These are phyloP conservation scores for Yamadazyma songkhlaensis DNA, from an alignment of 1,139 yeast genomes.

Conservation along the genomic window DNA sequence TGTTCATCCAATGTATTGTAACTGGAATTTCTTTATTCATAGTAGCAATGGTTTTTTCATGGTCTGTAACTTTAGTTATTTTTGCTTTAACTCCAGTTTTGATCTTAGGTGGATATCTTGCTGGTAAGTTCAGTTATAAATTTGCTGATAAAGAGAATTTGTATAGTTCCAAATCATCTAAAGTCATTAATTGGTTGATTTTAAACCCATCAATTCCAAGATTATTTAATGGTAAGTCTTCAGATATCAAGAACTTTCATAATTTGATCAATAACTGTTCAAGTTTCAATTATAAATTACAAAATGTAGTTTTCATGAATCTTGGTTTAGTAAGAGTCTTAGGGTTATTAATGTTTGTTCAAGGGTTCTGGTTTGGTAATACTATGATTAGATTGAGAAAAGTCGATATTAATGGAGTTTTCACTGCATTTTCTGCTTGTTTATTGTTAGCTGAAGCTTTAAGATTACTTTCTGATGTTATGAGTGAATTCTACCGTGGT, in stretches of 20 bases:
- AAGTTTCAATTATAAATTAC: slow-evolving; percentile 42
- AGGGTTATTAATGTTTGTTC: slow-evolving; percentile 74
- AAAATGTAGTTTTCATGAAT: slow-evolving; percentile 54
- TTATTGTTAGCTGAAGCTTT: slow-evolving; percentile 63
- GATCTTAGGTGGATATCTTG: slow-evolving; percentile 42
- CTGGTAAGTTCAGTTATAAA: slow-evolving; percentile 51
- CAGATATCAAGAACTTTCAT: slow-evolving; percentile 49
- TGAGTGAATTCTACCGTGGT: slow-evolving; percentile 61
- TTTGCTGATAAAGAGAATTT: slow-evolving; percentile 58
- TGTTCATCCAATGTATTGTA: slow-evolving; percentile 49
- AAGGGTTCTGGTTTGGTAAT: slow-evolving; percentile 90
- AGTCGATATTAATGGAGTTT: slow-evolving; percentile 56
- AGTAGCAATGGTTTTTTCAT: slow-evolving; percentile 72
- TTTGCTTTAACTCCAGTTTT: slow-evolving; percentile 73
- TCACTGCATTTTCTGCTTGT: slow-evolving; percentile 84
- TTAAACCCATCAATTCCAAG: slow-evolving; percentile 59
- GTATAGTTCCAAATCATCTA: slow-evolving; percentile 54
- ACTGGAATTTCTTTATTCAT: slow-evolving; percentile 56
- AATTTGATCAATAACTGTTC: slow-evolving; percentile 43
- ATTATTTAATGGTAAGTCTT: slow-evolving; percentile 53
- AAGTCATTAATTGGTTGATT: slow-evolving; percentile 68
- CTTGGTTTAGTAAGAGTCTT: slow-evolving; percentile 55
- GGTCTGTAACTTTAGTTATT: slow-evolving; percentile 79
- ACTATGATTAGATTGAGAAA: slow-evolving; percentile 53
- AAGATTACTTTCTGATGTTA: slow-evolving; percentile 47